Base-by-base conservation (phyloP, 805 yeast species). In the Starmerella vitae region DNA sequence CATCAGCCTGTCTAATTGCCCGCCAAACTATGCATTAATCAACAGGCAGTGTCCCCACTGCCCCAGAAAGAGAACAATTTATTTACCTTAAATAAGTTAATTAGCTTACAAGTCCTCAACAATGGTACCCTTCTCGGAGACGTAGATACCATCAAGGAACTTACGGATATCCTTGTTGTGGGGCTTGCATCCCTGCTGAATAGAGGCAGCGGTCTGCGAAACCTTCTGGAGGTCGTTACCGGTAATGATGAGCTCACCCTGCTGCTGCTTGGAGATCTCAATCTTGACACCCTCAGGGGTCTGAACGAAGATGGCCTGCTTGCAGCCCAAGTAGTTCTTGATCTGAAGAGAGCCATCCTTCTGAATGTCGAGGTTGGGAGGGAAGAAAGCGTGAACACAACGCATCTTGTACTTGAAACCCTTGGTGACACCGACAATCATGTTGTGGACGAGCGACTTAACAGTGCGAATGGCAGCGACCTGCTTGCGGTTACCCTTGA, bases 101-200 rank as follows among this genome's bases (percentile, higher is more conserved):
- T 22, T 19, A 15, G 30, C 19, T 47, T 50, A 49, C 35, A 50
- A 55, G 34, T 78, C 86, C 65, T 77, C 82, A 52, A 69, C 80
- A 64, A 88, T 73, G 66, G 72, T 71, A 62, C 94, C 94, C 71
- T 80, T 81, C 72, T 81, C 93, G 56, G 96, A 86, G 61, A 88
- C 98, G 70, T 88, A 88, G 73, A 88, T 86, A 85, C 99, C 99
- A 70, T 93, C 98, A 76, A 91, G 81, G 78, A 88, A 88, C 78
- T 88, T 88, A 74, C 98, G 83, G 86, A 91, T 88, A 91, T 88
- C 98, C 88, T 91, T 91, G 91, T 88, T 88, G 76, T 94, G 82
- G 65, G 85, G 97, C 68, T 93, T 78, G 76, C 96, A 85, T 68
- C 76, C 76, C 74, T 88, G 97, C 72, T 88, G 95, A 61, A 91